phyloP scores from a whole-genome alignment of 352 stramenopile species.

The Aphanomyces astaci region DNA sequence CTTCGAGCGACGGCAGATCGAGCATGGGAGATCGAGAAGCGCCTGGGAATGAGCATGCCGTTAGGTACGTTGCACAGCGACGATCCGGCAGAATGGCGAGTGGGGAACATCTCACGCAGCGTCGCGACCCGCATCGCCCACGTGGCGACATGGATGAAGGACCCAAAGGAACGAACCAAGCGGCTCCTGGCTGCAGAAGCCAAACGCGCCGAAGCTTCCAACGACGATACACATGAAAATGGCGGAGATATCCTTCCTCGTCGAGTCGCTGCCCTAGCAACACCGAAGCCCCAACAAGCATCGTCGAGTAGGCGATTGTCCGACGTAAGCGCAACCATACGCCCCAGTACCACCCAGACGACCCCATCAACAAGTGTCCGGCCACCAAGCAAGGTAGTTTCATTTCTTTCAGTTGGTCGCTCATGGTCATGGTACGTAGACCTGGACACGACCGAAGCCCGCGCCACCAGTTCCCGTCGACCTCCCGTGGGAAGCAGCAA shows the following conservation, averaged over 20 bases:
- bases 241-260: background rate
- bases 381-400: background rate
- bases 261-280: background rate
- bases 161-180: background rate
- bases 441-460: background rate
- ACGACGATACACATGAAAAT: background rate
- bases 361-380: background rate
- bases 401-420: background rate
- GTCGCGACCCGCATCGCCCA: slow-evolving; percentile 11
- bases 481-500: background rate
- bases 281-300: background rate
- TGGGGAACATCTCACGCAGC: background rate
- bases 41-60: background rate
- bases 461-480: background rate
- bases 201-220: background rate
- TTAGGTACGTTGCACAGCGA: background rate
- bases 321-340: background rate
- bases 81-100: background rate
- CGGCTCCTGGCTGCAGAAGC: background rate
- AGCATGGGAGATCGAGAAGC: slow-evolving; percentile 23
- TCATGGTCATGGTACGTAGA: background rate
- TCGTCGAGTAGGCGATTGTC: background rate
- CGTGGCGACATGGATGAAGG: slow-evolving; percentile 14
- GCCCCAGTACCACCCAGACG: background rate
- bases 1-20: slow-evolving; percentile 10